These are phyloP conservation scores for Trifolium fragiferum DNA, from an alignment of 306 rosid species.

Conservation along the genomic window DNA sequence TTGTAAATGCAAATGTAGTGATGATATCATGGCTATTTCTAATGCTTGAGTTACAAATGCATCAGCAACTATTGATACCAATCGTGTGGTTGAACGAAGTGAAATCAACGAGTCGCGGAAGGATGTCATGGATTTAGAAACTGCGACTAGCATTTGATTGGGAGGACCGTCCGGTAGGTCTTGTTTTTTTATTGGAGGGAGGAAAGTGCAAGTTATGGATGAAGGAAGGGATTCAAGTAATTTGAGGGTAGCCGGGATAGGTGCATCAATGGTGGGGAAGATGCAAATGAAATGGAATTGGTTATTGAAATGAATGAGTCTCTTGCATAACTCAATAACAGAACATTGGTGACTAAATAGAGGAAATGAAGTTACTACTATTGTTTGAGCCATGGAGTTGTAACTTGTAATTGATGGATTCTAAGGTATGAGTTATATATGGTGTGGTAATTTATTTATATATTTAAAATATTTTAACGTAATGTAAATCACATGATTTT, in stretches of 20 bases:
- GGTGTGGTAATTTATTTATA: too few species aligned
- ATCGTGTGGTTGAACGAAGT: background rate
- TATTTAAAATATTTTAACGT: too few species aligned
- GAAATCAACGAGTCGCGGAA: background rate
- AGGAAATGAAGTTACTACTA: conserved; percentile 5
- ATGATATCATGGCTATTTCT: background rate
- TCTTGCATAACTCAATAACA: conserved; percentile 37
- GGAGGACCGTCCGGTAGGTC: too few species aligned
- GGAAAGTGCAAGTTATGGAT: conserved; percentile 26
- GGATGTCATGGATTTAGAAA: conserved; percentile 21
- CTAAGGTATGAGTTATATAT: too few species aligned
- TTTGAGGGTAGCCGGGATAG: conserved; percentile 15
- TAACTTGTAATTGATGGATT: too few species aligned
- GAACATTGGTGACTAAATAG: conserved; percentile 37
- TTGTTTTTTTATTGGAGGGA: conserved; percentile 28
- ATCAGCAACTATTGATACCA: conserved; percentile 33
- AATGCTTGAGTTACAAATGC: conserved; percentile 18
- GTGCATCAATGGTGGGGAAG: conserved; percentile 34
- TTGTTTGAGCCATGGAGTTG: too few species aligned
- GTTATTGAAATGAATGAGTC: conserved; percentile 16
- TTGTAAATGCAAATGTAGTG: background rate
- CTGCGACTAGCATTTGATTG: too few species aligned
- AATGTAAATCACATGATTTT: too few species aligned
- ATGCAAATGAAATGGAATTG: conserved; percentile 39
- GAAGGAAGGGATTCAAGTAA: conserved; percentile 36